Evolutionary conservation across 495 filamentous ascomycete genomes (phyloP), one percentile per base, ranked within the genome.

Genomic region (Ascodesmis nigricans): DNA sequence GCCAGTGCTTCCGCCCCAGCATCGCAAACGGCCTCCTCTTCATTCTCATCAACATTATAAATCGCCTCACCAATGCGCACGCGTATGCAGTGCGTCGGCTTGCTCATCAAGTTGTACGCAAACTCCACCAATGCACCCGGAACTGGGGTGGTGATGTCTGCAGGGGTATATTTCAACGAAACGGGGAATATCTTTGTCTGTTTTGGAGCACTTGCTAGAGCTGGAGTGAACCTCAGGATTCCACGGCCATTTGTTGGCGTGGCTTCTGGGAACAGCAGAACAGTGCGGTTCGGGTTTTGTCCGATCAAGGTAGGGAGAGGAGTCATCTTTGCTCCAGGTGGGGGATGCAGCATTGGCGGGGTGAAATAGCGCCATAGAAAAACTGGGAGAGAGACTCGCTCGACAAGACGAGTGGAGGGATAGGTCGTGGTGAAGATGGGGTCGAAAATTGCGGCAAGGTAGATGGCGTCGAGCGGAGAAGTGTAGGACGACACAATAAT

Each of bases 371-470:
- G 65, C 10, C 72, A 46, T 10, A 91, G 69, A 22, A 81, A 79
- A 31, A 66, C 57, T 20, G 81, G 58, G 3, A 93, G 71, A 3
- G 73, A 72, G 30, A 95, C 67, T 23, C 59, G 70, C 35, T 75
- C 68, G 18, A 95, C 78, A 25, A 71, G 66, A 21, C 67, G 66
- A 0, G 69, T 72, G 41, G 61, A 56, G 0, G 82, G 80, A 52
- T 79, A 91, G 6, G 68, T 75, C 11, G 71, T 63, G 21, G 79
- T 84, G 58, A 99, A 95, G 53, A 99, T 63, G 8, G 47, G 48
- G 54, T 91, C 79, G 58, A 93, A 97, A 46, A 97, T 80, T 20
- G 81, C 81, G 29, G 84, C 80, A n/a, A 99, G 70, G 54, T 95
- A 95, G 21, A 99, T 58, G 3, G 78, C 74, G 52, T 99, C 87